Evolutionary conservation across 2,329 filamentous ascomycete species (phyloP).

Genomic region (Verruconis gallopava): DNA sequence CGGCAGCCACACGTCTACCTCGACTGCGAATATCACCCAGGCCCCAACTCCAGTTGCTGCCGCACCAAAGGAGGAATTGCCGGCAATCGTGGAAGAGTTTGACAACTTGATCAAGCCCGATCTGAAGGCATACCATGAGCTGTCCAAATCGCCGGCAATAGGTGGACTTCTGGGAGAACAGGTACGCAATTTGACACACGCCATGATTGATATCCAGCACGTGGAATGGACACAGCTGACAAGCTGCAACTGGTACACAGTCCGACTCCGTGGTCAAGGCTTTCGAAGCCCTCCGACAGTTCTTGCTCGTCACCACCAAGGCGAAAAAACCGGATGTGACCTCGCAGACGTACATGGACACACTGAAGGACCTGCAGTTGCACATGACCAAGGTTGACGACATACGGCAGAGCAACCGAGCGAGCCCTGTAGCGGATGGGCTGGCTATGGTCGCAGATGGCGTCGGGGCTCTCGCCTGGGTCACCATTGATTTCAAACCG

Average conservation of each 20-base stretch:
- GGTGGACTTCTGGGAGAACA: slow-evolving; percentile 71
- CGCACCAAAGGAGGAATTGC: slow-evolving; percentile 31
- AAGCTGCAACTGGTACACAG: too few species aligned
- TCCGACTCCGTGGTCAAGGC: slow-evolving; percentile 46
- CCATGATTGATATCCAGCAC: background rate
- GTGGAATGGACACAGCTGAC: background rate
- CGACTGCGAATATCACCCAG: background rate
- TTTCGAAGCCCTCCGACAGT: slow-evolving; percentile 76
- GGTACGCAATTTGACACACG: slow-evolving; percentile 33
- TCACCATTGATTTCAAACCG: slow-evolving; percentile 67
- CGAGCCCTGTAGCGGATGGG: slow-evolving; percentile 55
- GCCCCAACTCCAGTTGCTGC: slow-evolving; percentile 20
- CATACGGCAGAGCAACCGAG: slow-evolving; percentile 70
- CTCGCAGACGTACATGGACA: slow-evolving; percentile 55
- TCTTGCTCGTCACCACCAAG: slow-evolving; percentile 77
- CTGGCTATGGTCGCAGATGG: slow-evolving; percentile 81
- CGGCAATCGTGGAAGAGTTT: slow-evolving; percentile 71
- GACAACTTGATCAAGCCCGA: slow-evolving; percentile 63
- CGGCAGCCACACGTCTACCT: slow-evolving; percentile 13
- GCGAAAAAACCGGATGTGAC: slow-evolving; percentile 80
- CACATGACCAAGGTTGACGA: slow-evolving; percentile 66
- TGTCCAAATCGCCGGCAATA: slow-evolving; percentile 40
- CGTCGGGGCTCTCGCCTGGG: slow-evolving; percentile 82
- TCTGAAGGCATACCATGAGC: slow-evolving; percentile 4
- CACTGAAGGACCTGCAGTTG: slow-evolving; percentile 78